Evolutionary conservation across 345 rosid species (phyloP).

Genomic region (Dipteronia sinensis): DNA sequence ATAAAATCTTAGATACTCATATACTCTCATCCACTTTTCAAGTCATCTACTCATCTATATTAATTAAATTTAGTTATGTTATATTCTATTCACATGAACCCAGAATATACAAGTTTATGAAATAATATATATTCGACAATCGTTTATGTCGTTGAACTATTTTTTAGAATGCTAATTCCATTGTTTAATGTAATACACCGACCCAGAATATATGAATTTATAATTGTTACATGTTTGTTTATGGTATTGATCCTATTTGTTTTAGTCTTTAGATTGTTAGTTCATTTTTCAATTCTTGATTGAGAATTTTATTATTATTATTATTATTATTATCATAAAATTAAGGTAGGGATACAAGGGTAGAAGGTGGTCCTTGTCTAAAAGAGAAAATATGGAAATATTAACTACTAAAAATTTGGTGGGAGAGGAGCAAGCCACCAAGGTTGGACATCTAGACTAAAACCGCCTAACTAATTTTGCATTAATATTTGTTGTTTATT

Average conservation of each 20-base stretch:
- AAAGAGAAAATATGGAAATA: not conserved
- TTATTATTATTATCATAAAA: not conserved
- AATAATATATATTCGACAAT: not conserved
- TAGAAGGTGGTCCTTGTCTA: not conserved
- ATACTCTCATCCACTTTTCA: no score
- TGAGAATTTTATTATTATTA: no score
- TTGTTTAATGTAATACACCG: not conserved
- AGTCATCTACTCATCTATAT: no score
- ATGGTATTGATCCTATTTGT: no score
- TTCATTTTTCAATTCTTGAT: not conserved
- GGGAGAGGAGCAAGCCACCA: slow-evolving; percentile 13
- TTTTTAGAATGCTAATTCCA: no score
- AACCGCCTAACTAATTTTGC: slow-evolving; percentile 27
- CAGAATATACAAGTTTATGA: not conserved
- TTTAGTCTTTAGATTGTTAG: not conserved
- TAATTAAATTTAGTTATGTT: no score
- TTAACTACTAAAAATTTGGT: slow-evolving; percentile 17
- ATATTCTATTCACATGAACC: not conserved
- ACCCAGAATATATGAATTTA: not conserved
- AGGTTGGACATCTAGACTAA: slow-evolving; percentile 15
- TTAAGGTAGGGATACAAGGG: not conserved
- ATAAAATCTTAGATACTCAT: no score
- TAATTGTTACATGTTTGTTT: no score
- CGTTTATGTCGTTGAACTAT: not conserved
- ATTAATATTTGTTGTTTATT: slow-evolving; percentile 3